Evolutionary conservation across 371 early-diverging fungal species (phyloP), one percentile per base, ranked within the genome.

Genomic region (Syncephalis fuscata): DNA sequence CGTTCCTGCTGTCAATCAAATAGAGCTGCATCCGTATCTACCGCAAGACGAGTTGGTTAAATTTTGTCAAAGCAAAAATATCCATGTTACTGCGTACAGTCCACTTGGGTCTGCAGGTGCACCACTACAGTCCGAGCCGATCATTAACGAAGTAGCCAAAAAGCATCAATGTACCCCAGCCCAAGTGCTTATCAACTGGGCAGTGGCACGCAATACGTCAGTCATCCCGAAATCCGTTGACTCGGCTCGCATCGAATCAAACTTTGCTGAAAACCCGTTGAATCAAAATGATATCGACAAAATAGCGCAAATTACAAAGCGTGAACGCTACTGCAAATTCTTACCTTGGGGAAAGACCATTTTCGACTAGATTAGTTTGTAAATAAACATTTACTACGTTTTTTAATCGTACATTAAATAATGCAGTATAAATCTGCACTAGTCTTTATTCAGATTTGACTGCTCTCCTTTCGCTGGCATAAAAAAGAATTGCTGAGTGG

Each of bases 21-120:
- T 78, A 27, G 79, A 85, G 51, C 59, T 67, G 26, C 78, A 81
- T 54, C 82, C 81, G 5, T 77, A 78, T 51, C 63, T 80, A 36
- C 71, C 70, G 39, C 80, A 82, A 46, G 50, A 60, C 14, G 60
- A 61, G 8, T 50, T 76, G 14, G 59, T 69, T 47, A 61, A 67
- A 44, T 73, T 55, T 53, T 65, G 59, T n/a, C 55, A 70, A 48
- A 48, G 54, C 39, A 54, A 68, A 49, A 64, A 66, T 38, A 60
- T 73, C 44, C 70, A 72, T 23, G 61, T 78, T 43, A 74, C 72
- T 17, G 78, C 73, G 14, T 78, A 74, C 55, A 71, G 73, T 42
- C 68, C 70, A 46, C 72, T 78, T 58, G 75, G 75, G 20, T 73
- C 75, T 26, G 59, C 4, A 62, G 67, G 40, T 55, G 61, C 39